Evolutionary conservation across 2,329 filamentous ascomycete species (phyloP), one percentile per base, ranked within the genome.

Genomic region (Calonectria hongkongensis): DNA sequence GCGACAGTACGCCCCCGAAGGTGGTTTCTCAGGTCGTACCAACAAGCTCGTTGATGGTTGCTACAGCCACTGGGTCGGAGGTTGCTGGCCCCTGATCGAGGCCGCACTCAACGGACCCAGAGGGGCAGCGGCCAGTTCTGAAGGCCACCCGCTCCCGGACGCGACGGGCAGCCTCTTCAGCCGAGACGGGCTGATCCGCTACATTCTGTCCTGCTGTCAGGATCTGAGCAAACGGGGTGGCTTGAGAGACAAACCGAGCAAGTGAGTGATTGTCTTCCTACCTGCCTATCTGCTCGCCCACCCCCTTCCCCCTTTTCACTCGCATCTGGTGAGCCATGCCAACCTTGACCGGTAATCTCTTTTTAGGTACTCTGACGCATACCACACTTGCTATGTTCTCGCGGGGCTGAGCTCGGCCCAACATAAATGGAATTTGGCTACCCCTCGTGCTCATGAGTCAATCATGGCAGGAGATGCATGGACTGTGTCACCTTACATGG

Each of bases 11-110:
- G 92, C 92, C 36, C 97, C 96, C 4, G 97, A 98, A 83, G 96
- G 96, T 75, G 97, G 97, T 43, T 96, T 98, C 81, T 94, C 95
- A 48, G 97, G 97, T 73, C 93, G 97, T 78, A 98, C 96, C 33
- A 98, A 98, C 88, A 99, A 99, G 86, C 89, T 99, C 39, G 97
- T 98, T 39, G 97, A 99, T 84, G 97, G 96, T 56, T 99, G 97
- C 86, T 99, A 99, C 86, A 98, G 95, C 82, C 96, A 98, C 85
- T 99, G 97, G 97, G 94, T 98, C 41, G 97, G 97, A 68, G 94
- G 94, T 68, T 98, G 96, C 86, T 99, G 96, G 95, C 93, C 96
- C 56, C 86, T 99, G 76, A 88, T 98, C 77, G 94, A 98, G 86
- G 94, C 95, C 70, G 93, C 93, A 68, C 85, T 97, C 71, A 89